phyloP scores from a whole-genome alignment of 805 yeast species.

The Debaryomyces maramus region DNA sequence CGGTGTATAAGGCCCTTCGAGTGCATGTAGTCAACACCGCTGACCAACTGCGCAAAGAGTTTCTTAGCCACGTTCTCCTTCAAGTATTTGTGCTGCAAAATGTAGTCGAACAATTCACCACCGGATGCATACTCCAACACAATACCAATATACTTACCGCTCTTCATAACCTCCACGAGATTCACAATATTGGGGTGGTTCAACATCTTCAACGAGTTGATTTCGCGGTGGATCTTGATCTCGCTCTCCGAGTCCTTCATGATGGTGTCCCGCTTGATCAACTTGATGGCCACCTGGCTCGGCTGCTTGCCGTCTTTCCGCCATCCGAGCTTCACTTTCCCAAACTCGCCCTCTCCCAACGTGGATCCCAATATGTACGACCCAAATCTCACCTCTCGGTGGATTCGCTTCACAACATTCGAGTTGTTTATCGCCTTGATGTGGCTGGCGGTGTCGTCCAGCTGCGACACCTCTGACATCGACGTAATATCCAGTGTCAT shows the following conservation, averaged over 20 bases:
- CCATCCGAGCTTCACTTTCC: slow-evolving; percentile 97
- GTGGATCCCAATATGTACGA: slow-evolving; percentile 89
- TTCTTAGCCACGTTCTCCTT: slow-evolving; percentile 86
- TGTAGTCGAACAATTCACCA: slow-evolving; percentile 93
- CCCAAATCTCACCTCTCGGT: slow-evolving; percentile 78
- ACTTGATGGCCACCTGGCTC: slow-evolving; percentile 88
- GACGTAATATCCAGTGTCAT: too few species aligned
- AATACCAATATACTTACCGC: slow-evolving; percentile 93
- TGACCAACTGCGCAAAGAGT: slow-evolving; percentile 86
- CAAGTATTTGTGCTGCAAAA: slow-evolving; percentile 78
- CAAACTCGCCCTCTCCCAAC: slow-evolving; percentile 97
- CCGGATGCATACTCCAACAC: slow-evolving; percentile 97
- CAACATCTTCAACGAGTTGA: slow-evolving; percentile 80
- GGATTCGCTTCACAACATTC: slow-evolving; percentile 15
- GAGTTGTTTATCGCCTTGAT: slow-evolving; percentile 6
- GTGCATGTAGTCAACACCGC: slow-evolving; percentile 90
- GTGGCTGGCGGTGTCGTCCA: background rate
- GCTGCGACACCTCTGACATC: background rate
- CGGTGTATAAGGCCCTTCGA: slow-evolving; percentile 78
- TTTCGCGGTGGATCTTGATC: slow-evolving; percentile 87
- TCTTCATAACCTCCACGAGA: slow-evolving; percentile 88
- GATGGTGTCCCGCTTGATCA: slow-evolving; percentile 85
- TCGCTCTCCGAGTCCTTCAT: slow-evolving; percentile 84
- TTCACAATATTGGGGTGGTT: slow-evolving; percentile 93
- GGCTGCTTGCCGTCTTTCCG: slow-evolving; percentile 77